These are phyloP conservation scores for Fraxinus albicans DNA, from an alignment of 305 asterid species.

Conservation along the genomic window DNA sequence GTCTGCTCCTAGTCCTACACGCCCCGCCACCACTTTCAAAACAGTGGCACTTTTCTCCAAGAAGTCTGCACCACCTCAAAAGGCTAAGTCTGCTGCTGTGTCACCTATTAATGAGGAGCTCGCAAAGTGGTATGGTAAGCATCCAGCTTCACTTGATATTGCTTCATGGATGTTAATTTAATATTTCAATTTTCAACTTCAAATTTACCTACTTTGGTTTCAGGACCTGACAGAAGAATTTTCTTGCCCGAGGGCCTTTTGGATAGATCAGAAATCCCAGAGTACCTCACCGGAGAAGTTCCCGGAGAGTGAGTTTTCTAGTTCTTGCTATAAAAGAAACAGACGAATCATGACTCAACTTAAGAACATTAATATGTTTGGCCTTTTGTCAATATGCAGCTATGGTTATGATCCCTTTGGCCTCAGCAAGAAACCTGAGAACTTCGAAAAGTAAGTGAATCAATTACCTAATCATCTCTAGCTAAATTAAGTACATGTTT, in stretches of 20 bases:
- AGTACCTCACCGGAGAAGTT: constrained; percentile 90
- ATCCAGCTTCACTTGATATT: background rate
- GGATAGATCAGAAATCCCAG: constrained; percentile 97
- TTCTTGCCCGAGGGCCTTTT: constrained; percentile 92
- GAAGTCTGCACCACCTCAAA: constrained; percentile 51
- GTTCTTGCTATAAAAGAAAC: background rate
- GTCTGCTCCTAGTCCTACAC: constrained; percentile 40
- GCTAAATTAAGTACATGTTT: background rate
- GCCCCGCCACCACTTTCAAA: constrained; percentile 51
- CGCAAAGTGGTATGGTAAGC: constrained; percentile 99
- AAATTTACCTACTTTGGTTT: constrained; percentile 11
- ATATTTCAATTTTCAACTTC: background rate
- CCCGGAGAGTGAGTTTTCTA: constrained; percentile 80
- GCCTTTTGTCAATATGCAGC: constrained; percentile 45
- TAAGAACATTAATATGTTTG: background rate
- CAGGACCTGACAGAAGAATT: constrained; percentile 97
- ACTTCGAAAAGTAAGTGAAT: constrained; percentile 72
- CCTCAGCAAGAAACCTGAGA: constrained; percentile 87
- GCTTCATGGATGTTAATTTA: background rate
- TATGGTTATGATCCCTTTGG: constrained; percentile 98
- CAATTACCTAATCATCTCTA: background rate
- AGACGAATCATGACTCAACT: background rate
- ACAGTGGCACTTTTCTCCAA: constrained; percentile 79
- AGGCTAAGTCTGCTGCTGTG: constrained; percentile 45
- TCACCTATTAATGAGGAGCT: constrained; percentile 79